Evolutionary conservation across 1,139 yeast species (phyloP), one percentile per base, ranked within the genome.

Genomic region (Geotrichum candidum): DNA sequence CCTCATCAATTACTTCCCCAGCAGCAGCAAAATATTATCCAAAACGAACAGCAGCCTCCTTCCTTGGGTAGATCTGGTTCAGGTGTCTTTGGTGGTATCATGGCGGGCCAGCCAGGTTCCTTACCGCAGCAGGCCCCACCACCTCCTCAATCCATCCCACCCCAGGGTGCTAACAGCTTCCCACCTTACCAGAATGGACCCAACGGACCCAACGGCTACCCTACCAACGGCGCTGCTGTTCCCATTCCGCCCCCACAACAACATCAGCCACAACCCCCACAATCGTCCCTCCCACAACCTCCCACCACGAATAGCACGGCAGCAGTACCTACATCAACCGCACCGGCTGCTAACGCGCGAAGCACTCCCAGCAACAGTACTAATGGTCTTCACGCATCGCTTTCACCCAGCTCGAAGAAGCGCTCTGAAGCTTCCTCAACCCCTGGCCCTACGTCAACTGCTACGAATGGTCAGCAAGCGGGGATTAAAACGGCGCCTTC

Each of bases 1-100:
- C 66, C 66, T 22, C 69, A 64, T n/a, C 70, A 60, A 46, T 64
- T 63, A 15, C 67, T 65, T 48, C 66, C 61, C 45, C 72, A 65
- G 56, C 54, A 54, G 35, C 61, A 59, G n/a, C 61, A 58, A 18
- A 54, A 54, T n/a, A 60, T 31, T 13, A 59, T 52, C 35, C 57
- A 54, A 3, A 56, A 57, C 66, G 72, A 56, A 53, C 61, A 54
- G 56, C 62, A 64, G 48, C 74, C 70, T 22, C 75, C 72, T 10
- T 62, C 71, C n/a, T 65, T 72, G 35, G 72, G 72, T 55, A 75
- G 72, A 50, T 69, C 73, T 10, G 63, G 69, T 5, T 64, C 70
- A 51, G 71, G 70, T 55, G 73, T 70, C 41, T 73, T 73, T 65
- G 73, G 73, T 29, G 74, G 73, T 6, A 68, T 73, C 56, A 72